Evolutionary conservation across 352 stramenopile species (phyloP).

Genomic region (Phytophthora pini): DNA sequence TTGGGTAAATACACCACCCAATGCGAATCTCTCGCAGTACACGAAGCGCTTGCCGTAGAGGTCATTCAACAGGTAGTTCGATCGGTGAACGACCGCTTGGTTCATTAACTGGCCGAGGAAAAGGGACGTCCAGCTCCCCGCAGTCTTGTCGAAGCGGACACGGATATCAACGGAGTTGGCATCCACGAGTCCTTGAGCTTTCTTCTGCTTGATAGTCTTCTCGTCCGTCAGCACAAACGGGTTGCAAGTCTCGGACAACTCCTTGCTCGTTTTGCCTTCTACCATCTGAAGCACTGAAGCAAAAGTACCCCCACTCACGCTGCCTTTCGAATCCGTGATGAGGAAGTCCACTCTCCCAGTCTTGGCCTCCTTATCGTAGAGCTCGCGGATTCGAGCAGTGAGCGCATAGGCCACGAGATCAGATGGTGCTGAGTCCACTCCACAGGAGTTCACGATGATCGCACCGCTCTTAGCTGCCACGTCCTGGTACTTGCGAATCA

Average conservation of each 20-base stretch:
- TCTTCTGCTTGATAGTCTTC: neutral
- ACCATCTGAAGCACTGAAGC: neutral
- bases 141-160: conserved; percentile 39
- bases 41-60: conserved; percentile 45
- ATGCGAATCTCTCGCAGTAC: conserved; percentile 43
- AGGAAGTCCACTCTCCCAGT: conserved; percentile 36
- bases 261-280: conserved; percentile 7
- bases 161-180: conserved; percentile 29
- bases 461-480: conserved; percentile 67
- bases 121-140: conserved; percentile 47
- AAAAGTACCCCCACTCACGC: neutral
- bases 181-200: neutral
- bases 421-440: conserved; percentile 85
- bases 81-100: conserved; percentile 61
- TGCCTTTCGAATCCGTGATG: conserved; percentile 32
- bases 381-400: conserved; percentile 14
- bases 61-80: conserved; percentile 59
- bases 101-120: conserved; percentile 84
- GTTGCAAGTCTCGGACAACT: conserved; percentile 7
- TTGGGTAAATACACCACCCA: conserved; percentile 38
- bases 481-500: conserved; percentile 64
- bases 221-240: neutral
- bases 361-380: neutral
- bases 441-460: conserved; percentile 82
- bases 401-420: conserved; percentile 74